Conservation (phyloP, 1,284 basidiomycete species). For the Erythrobasidium hasegawianum region DNA sequence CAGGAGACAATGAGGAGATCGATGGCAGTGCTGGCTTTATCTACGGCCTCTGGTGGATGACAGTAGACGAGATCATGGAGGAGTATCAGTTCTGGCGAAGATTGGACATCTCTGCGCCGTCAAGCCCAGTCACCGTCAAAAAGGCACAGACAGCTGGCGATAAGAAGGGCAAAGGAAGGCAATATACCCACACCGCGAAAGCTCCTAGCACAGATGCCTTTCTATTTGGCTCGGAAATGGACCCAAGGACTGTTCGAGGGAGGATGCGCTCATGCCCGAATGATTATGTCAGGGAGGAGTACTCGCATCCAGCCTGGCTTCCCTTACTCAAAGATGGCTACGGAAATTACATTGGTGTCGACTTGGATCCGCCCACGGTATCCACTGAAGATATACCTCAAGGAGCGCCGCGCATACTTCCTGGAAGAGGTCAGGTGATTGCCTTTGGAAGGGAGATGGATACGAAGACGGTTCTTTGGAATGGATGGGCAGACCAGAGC, state of each 20-base stretch:
- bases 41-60: constrained; percentile 47
- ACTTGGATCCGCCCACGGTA: constrained; percentile 68
- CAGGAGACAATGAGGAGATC: constrained; percentile 31
- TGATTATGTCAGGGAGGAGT: constrained; percentile 82
- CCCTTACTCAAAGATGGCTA: constrained; percentile 88
- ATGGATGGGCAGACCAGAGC: constrained; percentile 54
- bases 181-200: constrained; percentile 18
- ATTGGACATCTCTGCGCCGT: constrained; percentile 57
- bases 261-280: constrained; percentile 83
- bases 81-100: constrained; percentile 93
- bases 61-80: constrained; percentile 81
- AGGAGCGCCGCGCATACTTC: constrained; percentile 24
- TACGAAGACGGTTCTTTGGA: constrained; percentile 90
- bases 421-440: constrained; percentile 77
- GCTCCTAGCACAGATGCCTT: constrained; percentile 27
- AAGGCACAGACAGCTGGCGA: constrained; percentile 30
- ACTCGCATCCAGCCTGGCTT: constrained; percentile 93
- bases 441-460: constrained; percentile 98
- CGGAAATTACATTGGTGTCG: constrained; percentile 95
- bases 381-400: constrained; percentile 10
- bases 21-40: constrained; percentile 40
- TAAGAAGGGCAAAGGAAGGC: constrained; percentile 26
- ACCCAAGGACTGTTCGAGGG: constrained; percentile 18
- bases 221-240: constrained; percentile 21
- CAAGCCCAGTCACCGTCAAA: constrained; percentile 54